Base-by-base conservation (phyloP, 169 alveolate genomes). In the Eimeria acervulina region DNA sequence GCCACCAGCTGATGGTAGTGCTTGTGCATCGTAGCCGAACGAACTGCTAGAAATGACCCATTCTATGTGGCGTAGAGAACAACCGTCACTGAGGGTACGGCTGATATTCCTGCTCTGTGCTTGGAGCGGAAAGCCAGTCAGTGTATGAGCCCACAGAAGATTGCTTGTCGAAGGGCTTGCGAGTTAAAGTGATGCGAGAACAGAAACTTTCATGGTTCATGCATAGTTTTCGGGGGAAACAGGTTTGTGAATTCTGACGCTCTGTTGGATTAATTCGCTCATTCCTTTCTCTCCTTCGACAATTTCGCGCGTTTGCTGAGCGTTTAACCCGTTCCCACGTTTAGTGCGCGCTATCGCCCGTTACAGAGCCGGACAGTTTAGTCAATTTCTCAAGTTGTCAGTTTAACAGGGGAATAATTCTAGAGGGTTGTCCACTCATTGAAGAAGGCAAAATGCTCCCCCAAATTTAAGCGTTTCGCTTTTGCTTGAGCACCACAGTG, bases 1-100 rank as follows among this genome's bases (percentile, higher is more conserved):
- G 63, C 42, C 88, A 13, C 59, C 88, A 7, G 88, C 68, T 17
- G 88, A 78, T 47, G 63, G 88, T 12, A 78, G 13, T 78, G 88
- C 88, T 78, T n/a, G 88, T 44, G 88, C 88, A 44, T 78, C 88
- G 66, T 38, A 42, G 66, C 40, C 63, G 36, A 78, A 78, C 33
- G 63, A n/a, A 78, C 44, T 5, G 31, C 52, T 33, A 36, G 47
- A 12, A 36, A 19, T 47, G 51, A 1, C 51, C 28, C n/a, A 12
- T 0, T 51, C 36, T 72, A 36, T 36, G 7, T 72, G 51, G 31
- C 17, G 83, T 21, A 21, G 52, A 47, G 47, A 17, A 36, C n/a
- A 19, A 72, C 36, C 13, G 13, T 19, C 51, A 38, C 4, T 36
- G 51, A 15, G 83, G 51, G 52, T 31, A 36, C 83, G 1, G 31